Percentiles rank a stretch among this genome's conserved stretches.
Evolutionary conservation across 1,284 basidiomycete species (phyloP).

Genomic region (Malassezia sympodialis): DNA sequence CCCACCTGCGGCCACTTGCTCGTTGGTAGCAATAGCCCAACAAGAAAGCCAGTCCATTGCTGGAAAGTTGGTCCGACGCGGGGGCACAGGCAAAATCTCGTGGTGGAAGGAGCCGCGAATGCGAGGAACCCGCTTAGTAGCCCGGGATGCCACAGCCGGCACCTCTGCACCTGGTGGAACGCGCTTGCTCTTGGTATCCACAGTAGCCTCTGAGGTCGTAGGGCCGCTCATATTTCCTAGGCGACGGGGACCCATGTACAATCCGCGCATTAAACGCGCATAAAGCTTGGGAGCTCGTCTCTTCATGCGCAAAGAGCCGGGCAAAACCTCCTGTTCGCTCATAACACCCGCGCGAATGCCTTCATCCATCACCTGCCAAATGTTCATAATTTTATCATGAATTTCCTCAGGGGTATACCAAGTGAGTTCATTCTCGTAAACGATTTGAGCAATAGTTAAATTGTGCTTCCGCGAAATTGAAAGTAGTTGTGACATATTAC

Average conservation of each 20-base stretch:
- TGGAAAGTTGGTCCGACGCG: conserved; percentile 68
- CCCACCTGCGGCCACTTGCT: conserved; percentile 79
- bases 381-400: conserved; percentile 46
- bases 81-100: conserved; percentile 56
- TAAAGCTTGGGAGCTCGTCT: conserved; percentile 50
- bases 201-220: neutral
- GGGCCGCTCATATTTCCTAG: neutral
- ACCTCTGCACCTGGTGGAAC: neutral
- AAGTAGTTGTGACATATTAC: conserved; percentile 66
- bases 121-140: conserved; percentile 16
- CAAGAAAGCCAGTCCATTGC: conserved; percentile 76
- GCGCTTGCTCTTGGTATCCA: neutral
- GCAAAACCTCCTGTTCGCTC: conserved; percentile 64
- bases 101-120: conserved; percentile 74
- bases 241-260: conserved; percentile 30
- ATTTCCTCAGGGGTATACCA: conserved; percentile 38
- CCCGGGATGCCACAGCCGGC: conserved; percentile 2
- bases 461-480: conserved; percentile 72
- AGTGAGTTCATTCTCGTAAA: conserved; percentile 79
- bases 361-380: conserved; percentile 87
- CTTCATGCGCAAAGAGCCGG: conserved; percentile 59
- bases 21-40: conserved; percentile 50
- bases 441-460: conserved; percentile 57
- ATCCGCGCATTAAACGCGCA: conserved; percentile 75
- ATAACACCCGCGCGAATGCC: conserved; percentile 82